Base-by-base conservation (phyloP, 345 rosid genomes). In the Dipteronia sinensis region DNA sequence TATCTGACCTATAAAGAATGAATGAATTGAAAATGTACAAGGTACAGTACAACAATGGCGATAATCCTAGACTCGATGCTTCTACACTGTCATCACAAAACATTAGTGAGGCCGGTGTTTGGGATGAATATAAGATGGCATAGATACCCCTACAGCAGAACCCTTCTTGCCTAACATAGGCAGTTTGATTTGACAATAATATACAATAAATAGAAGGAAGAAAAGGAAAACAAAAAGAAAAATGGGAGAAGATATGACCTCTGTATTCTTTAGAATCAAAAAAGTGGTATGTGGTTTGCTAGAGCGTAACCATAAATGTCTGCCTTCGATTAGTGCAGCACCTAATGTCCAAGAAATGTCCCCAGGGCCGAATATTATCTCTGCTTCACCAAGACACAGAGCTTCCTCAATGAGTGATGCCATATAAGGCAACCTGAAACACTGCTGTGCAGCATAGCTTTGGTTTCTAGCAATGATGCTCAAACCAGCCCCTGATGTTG, bases 291-390 rank as follows among this genome's bases (percentile, higher is more conserved):
- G 49, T 8, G 72, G 67, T 78, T 79, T 22, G 8, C 17, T 56
- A 58, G 63, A 66, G 75, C 38, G 67, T 69, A 40, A 71, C 84
- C 80, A 82, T 27, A 75, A 74, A 66, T 83, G 76, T 62, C 84
- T 78, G 38, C 85, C 87, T 76, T 89, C 88, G 23, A 83, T 76
- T 70, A 91, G 79, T 51, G 89, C 84, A 71, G 95, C 93, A 63
- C 90, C 91, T 69, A 86, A 62, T 20, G 95, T 86, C 93, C 93
- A 89, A 17, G 93, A 89, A 63, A 91, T 56, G 80, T 91, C 86
- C 7, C 83, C 87, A 51, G 95, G 93, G 58, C 91, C 91, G 40
- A 91, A 85, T n/a, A 66, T 65, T 65, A 86, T 84, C 47, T 83
- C 83, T 42, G 74, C 71, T 53, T 85, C 44, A 8, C 86, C 73